Evolutionary conservation across 1,284 basidiomycete species (phyloP), one percentile per base, ranked within the genome.

Genomic region (Moesziomyces globuligerus): DNA sequence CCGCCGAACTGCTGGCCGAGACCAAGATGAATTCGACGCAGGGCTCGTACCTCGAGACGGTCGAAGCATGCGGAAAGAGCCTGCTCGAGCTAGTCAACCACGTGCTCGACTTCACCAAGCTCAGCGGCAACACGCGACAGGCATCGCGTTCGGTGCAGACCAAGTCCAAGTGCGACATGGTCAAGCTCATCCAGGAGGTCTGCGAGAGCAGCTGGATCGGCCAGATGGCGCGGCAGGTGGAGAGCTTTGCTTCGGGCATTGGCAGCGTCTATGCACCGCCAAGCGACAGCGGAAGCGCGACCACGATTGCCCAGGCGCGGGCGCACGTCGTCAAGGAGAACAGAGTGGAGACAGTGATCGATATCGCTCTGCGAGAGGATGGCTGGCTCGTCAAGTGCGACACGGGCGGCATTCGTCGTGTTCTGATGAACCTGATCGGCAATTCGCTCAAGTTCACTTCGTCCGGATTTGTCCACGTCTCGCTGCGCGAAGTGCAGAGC

Each of bases 181-280:
- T 92, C 83, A 89, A 91, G 79, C 86, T 98, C 10, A 88, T 96
- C n/a, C 93, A 96, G 83, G 92, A 95, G 78, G 94, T 93, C 0
- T 90, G 94, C 25, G 94, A 97, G 78, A 93, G 93, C 23, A 94
- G 92, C 73, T 96, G 91, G 91, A 91, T 97, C 44, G 94, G 94
- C 7, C 90, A 93, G 79, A 89, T 91, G 42, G 93, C 93, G 3
- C 86, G 66, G 87, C 89, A 67, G 89, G 89, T 83, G 25, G 75
- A 78, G 32, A 74, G 49, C 40, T 48, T 67, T 24, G 41, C 70
- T 18, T 66, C 71, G 23, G 92, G 90, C 61, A 93, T 96, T 65
- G 94, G 94, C 21, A 93, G 90, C 73, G 90, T 94, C 26, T 97
- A 97, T 84, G 92, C 93, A 3, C 92, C 92, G 4, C 82, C 83